Evolutionary conservation across 441 rosid genomes (phyloP).

Genomic region (Populus hybrid): DNA sequence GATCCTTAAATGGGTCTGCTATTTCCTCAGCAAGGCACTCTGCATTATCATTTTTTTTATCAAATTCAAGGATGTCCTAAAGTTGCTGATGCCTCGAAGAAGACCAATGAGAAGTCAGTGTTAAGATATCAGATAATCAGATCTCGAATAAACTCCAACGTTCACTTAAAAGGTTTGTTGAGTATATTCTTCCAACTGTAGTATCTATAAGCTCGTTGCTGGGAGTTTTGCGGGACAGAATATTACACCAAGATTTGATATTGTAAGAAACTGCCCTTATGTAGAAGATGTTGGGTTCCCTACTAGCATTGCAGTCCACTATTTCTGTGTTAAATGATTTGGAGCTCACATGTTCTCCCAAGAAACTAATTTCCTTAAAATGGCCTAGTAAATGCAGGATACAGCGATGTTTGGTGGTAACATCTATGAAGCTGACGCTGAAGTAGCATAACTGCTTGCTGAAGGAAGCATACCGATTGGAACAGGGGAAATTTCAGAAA

Average conservation of each 20-base stretch:
- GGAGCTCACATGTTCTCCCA: no score
- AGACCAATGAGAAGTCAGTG: constrained; percentile 31
- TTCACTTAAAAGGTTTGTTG: no score
- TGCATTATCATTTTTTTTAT: constrained; percentile 68
- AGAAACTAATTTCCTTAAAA: no score
- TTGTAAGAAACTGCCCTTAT: no score
- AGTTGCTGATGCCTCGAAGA: constrained; percentile 64
- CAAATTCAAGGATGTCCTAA: constrained; percentile 59
- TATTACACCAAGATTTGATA: no score
- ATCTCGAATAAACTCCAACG: no score
- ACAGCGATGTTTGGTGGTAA: constrained; percentile 94
- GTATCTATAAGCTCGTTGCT: no score
- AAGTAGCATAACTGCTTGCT: constrained; percentile 54
- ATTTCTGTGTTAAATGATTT: no score
- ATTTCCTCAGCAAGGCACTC: constrained; percentile 78
- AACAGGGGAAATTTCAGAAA: constrained; percentile 82
- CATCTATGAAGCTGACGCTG: constrained; percentile 78
- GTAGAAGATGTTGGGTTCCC: no score
- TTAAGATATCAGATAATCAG: background rate
- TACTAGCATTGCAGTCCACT: no score
- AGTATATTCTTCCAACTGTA: no score
- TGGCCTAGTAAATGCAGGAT: constrained; percentile 47
- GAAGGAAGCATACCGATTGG: constrained; percentile 79
- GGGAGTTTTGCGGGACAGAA: no score
- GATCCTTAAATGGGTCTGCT: constrained; percentile 70